Conservation (phyloP, 495 filamentous ascomycete species). For the Tuber aestivum region DNA sequence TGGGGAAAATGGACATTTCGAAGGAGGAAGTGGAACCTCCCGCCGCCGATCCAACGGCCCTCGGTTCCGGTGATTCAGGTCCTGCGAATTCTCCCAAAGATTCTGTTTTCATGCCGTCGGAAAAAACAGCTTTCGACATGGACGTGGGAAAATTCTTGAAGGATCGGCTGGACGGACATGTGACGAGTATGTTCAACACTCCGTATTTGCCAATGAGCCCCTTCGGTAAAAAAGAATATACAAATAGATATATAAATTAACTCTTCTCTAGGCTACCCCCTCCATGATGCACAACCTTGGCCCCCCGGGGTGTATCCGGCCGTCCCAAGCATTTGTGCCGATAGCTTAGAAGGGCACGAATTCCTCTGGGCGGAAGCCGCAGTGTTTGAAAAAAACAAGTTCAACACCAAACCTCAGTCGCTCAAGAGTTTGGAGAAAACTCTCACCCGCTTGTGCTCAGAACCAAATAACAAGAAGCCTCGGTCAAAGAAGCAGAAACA, state of each 20-base stretch:
- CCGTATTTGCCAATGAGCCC: not conserved
- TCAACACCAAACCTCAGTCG: not conserved
- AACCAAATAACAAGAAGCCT: fast-evolving
- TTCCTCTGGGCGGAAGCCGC: not conserved
- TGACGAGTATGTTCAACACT: not conserved
- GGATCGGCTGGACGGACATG: not conserved
- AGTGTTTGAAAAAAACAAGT: not conserved
- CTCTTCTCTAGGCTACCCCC: not conserved
- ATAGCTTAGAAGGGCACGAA: not conserved
- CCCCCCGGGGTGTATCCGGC: not conserved
- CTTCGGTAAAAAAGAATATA: too few species aligned
- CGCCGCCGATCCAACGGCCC: not conserved
- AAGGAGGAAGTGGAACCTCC: fast-evolving
- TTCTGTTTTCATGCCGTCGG: not conserved
- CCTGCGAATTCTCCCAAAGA: not conserved
- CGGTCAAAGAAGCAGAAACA: not conserved
- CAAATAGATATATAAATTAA: not conserved
- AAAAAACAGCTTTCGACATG: not conserved
- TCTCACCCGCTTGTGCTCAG: not conserved
- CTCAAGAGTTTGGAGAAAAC: not conserved
- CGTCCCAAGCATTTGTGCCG: not conserved
- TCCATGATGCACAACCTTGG: not conserved
- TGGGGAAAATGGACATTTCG: not conserved
- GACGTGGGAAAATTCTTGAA: not conserved
- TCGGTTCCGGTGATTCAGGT: not conserved